phyloP scores from a whole-genome alignment of 495 filamentous ascomycete genomes.

The Penicillium salamii region DNA sequence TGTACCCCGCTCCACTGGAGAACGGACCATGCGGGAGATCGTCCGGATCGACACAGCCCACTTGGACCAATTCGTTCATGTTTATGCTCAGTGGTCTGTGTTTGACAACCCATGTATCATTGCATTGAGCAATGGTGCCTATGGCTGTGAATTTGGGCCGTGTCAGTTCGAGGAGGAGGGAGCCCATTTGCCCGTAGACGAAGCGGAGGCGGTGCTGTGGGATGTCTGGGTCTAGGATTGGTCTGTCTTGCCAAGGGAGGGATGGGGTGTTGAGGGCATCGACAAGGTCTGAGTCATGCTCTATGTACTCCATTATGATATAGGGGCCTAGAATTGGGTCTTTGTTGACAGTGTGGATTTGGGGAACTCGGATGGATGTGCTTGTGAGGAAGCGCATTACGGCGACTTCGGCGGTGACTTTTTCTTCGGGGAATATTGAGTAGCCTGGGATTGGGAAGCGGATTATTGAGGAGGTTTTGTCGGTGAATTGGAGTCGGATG shows the following conservation, averaged over 20 bases:
- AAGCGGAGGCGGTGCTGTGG: background rate
- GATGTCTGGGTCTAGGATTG: conserved; percentile 16
- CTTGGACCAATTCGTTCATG: conserved; percentile 25
- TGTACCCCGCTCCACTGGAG: conserved; percentile 31
- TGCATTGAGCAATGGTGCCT: background rate
- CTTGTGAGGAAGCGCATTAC: conserved; percentile 38
- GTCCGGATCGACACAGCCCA: background rate
- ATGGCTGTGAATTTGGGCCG: conserved; percentile 6
- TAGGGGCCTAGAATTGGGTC: conserved; percentile 35
- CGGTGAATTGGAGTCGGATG: conserved; percentile 1
- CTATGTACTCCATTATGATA: conserved; percentile 44
- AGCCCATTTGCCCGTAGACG: background rate
- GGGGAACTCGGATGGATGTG: conserved; percentile 40
- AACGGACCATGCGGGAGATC: conserved; percentile 12
- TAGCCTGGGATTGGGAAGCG: conserved; percentile 1
- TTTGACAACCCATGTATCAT: conserved; percentile 10
- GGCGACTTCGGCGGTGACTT: conserved; percentile 34
- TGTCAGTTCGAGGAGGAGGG: conserved; percentile 14
- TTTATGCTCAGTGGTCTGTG: conserved; percentile 25
- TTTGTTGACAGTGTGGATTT: conserved; percentile 23
- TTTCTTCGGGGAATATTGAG: conserved; percentile 26
- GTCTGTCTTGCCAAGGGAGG: conserved; percentile 6
- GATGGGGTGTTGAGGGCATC: conserved; percentile 26
- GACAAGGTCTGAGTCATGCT: conserved; percentile 26
- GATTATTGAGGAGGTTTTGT: background rate